Evolutionary conservation across 768 basidiomycete species (phyloP), one percentile per base, ranked within the genome.

Genomic region (Rhodosporidiobolus sp.): DNA sequence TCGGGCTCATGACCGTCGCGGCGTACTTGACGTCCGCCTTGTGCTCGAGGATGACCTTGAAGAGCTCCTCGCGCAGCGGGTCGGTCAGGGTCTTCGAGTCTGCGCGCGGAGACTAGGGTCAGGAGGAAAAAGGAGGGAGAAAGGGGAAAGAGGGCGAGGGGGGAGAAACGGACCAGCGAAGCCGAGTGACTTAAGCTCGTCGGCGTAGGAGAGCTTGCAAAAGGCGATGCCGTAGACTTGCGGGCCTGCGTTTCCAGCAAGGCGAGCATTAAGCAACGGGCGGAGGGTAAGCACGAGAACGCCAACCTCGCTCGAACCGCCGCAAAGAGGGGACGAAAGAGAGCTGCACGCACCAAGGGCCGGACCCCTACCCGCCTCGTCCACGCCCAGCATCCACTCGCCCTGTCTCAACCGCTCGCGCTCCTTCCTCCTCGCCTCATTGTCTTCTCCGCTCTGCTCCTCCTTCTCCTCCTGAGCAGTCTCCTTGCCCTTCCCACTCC

Each of bases 151-250:
- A 30, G 17, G 22, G 52, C 8, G 43, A 14, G 63, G 26, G 55
- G n/a, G 1, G 12, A 50, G 12, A 2, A 46, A 79, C 84, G 53
- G 75, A 92, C 95, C 95, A 75, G 92, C 92, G 81, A 99, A 98
- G 0, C 95, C 96, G 7, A 98, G 84, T 20, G 84, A 80, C 62
- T 92, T 88, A 65, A 99, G 81, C 22, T 87, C 81, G 5, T 89
- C 87, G 74, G 88, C 84, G 82, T 91, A 97, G 32, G 88, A 84
- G 7, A 84, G 84, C 4, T 93, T 91, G 77, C 95, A 98, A 79
- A 92, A 97, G 0, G 96, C 94, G 34, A 95, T 88, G 12, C 91
- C 95, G 78, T 99, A 98, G 0, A 99, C 96, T 70, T 98, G 86
- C 0, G 96, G 96, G 2, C 83, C 83, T 83, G 72, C 38, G 43